phyloP scores from a whole-genome alignment of 2,329 filamentous ascomycete species.

The Aspergillus japonicus region DNA sequence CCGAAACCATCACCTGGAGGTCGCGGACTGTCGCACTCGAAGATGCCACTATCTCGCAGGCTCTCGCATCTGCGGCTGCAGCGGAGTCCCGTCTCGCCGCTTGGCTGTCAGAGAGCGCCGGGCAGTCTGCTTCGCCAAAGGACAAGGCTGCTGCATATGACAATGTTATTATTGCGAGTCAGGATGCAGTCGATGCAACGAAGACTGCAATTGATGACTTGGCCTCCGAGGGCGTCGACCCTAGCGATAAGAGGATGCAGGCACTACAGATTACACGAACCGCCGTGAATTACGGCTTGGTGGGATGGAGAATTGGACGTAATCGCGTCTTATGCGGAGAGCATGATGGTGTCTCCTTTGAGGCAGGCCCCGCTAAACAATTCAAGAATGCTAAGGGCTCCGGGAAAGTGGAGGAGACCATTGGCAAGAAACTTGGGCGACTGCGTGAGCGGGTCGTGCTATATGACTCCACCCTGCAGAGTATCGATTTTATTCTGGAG shows the following conservation, averaged over 20 bases:
- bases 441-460: constrained; percentile 84
- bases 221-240: constrained; percentile 75
- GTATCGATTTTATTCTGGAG: constrained; percentile 84
- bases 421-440: constrained; percentile 72
- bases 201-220: constrained; percentile 92
- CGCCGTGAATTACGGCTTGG: constrained; percentile 88
- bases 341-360: constrained; percentile 69
- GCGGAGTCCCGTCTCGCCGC: constrained; percentile 54
- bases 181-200: constrained; percentile 90
- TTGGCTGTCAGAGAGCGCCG: constrained; percentile 45
- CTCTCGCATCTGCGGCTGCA: constrained; percentile 67
- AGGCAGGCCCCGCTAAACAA: constrained; percentile 47
- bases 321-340: constrained; percentile 86
- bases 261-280: constrained; percentile 88
- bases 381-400: constrained; percentile 54
- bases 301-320: constrained; percentile 91
- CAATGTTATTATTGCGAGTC: constrained; percentile 81
- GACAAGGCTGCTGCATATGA: constrained; percentile 87
- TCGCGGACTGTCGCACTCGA: constrained; percentile 82
- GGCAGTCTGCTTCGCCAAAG: constrained; percentile 42
- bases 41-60: constrained; percentile 85
- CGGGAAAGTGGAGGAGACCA: constrained; percentile 62
- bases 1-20: constrained; percentile 81
- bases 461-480: constrained; percentile 88
- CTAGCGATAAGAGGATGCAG: constrained; percentile 85